phyloP scores from a whole-genome alignment of 2,329 filamentous ascomycete genomes.

The Fusarium acutatum region DNA sequence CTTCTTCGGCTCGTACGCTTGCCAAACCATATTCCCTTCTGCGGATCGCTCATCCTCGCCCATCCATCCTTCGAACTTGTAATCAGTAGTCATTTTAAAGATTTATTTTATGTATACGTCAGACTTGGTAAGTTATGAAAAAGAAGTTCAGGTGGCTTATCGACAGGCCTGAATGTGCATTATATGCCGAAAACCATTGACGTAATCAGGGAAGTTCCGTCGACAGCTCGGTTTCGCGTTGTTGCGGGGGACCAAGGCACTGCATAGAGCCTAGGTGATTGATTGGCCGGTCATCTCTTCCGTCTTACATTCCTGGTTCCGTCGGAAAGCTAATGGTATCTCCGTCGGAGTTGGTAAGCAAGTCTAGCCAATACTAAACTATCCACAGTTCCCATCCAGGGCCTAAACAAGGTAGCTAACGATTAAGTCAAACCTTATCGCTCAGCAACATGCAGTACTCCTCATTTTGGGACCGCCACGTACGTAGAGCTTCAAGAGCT shows the following conservation, averaged over 20 bases:
- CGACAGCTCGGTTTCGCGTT: accelerated
- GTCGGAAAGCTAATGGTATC: background rate
- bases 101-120: background rate
- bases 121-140: background rate
- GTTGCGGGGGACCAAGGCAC: background rate
- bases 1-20: conserved; percentile 67
- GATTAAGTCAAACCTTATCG: background rate
- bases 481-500: background rate
- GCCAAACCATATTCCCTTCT: conserved; percentile 61
- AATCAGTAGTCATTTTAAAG: background rate
- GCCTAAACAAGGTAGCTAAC: background rate
- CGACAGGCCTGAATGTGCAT: background rate
- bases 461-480: background rate
- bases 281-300: too few relatives aligned
- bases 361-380: accelerated
- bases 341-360: background rate
- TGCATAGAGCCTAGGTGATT: background rate
- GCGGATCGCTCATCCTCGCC: conserved; percentile 30
- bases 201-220: background rate
- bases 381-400: accelerated
- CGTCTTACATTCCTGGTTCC: background rate
- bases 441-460: too few relatives aligned
- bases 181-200: background rate
- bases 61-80: background rate
- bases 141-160: background rate